Evolutionary conservation across 441 rosid genomes (phyloP).

Genomic region (Cnidoscolus chayamansa): DNA sequence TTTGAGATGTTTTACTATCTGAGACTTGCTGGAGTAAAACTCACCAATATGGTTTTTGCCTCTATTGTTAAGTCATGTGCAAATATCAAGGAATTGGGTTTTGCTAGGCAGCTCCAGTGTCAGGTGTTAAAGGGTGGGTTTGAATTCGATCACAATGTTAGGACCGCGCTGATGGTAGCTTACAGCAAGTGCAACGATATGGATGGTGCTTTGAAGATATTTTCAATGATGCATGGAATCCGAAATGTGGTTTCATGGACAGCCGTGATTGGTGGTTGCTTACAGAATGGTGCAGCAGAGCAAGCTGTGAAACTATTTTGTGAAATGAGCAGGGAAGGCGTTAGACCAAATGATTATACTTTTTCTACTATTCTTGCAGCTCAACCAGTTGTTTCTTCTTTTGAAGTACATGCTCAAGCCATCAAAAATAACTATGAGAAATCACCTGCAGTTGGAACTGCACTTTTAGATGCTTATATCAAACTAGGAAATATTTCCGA

Average conservation of each 20-base stretch:
- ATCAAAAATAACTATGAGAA: conserved; percentile 56
- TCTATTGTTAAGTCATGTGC: conserved; percentile 58
- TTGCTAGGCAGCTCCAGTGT: conserved; percentile 63
- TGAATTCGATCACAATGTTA: conserved; percentile 47
- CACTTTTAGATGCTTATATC: conserved; percentile 81
- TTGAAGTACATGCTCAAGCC: conserved; percentile 46
- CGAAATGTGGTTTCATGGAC: conserved; percentile 77
- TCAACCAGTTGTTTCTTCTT: conserved; percentile 52
- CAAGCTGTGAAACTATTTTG: conserved; percentile 55
- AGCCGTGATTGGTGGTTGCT: conserved; percentile 73
- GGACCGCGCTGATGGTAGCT: conserved; percentile 68
- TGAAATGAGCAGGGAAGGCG: conserved; percentile 53
- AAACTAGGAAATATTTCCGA: conserved; percentile 51
- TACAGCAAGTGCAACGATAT: conserved; percentile 65
- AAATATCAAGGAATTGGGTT: conserved; percentile 37
- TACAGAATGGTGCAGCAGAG: conserved; percentile 58
- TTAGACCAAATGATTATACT: conserved; percentile 68
- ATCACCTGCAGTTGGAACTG: conserved; percentile 67
- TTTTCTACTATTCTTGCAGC: conserved; percentile 63
- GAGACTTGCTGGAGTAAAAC: conserved; percentile 39
- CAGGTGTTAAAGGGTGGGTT: conserved; percentile 55
- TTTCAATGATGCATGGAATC: conserved; percentile 47
- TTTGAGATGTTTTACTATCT: conserved; percentile 46
- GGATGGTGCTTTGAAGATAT: conserved; percentile 57
- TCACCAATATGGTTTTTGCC: conserved; percentile 54